A percentile compares a stretch with the other conserved stretches of the same genome.
These are phyloP conservation scores for Hericium rajendrae DNA, from an alignment of 768 basidiomycete genomes.

Conservation along the genomic window DNA sequence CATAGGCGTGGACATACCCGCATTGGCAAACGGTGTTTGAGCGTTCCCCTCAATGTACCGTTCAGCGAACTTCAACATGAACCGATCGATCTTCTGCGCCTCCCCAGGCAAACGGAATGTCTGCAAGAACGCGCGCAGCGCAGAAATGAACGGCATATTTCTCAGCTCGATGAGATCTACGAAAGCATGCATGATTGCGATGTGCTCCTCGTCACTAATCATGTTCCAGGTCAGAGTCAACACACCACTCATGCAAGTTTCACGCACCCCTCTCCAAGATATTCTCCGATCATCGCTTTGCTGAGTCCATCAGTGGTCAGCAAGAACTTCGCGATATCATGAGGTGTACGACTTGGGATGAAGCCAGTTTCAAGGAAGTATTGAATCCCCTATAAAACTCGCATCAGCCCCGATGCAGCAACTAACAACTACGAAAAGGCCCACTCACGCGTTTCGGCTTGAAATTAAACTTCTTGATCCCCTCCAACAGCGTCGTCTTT, in stretches of 20 bases:
- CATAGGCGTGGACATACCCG: conserved; percentile 46
- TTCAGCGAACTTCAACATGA: conserved; percentile 98
- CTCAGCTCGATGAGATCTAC: conserved; percentile 88
- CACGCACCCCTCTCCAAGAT: conserved; percentile 89
- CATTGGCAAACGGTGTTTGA: conserved; percentile 83
- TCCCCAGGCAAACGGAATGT: conserved; percentile 96
- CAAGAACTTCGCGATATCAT: conserved; percentile 79
- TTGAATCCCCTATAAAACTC: conserved; percentile 59
- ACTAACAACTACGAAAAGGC: not conserved
- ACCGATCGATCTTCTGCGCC: conserved; percentile 96
- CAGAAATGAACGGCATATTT: conserved; percentile 76
- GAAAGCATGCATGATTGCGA: conserved; percentile 95
- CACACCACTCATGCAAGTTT: not conserved
- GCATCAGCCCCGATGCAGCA: not conserved
- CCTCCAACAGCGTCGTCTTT: conserved; percentile 90
- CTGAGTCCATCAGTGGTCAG: conserved; percentile 84
- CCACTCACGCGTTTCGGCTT: conserved; percentile 86
- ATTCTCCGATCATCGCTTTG: conserved; percentile 96
- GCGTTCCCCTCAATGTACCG: conserved; percentile 87
- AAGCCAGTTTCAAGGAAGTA: conserved; percentile 86
- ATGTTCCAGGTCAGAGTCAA: not conserved
- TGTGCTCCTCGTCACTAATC: conserved; percentile 74
- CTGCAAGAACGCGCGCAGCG: conserved; percentile 84
- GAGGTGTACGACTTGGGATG: conserved; percentile 60
- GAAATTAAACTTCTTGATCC: conserved; percentile 96